Evolutionary conservation across 2,329 filamentous ascomycete species (phyloP), one percentile per base, ranked within the genome.

Genomic region (Cladophialophora psammophila): DNA sequence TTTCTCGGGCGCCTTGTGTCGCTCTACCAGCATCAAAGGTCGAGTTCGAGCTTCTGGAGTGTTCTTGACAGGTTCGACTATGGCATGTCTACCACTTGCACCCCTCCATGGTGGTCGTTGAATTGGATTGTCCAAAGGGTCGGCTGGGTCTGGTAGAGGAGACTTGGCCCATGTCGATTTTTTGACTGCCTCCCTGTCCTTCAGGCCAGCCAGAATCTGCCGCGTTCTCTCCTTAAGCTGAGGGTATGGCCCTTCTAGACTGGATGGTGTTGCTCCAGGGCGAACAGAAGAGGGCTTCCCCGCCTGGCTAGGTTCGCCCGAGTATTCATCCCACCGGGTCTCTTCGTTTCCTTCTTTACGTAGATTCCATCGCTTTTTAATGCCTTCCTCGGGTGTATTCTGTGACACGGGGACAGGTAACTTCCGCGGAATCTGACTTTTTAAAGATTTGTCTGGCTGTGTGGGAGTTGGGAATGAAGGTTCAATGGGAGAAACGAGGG

Each of bases 61-160:
- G 74, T 92, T 89, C 74, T 82, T 84, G 42, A 92, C 84, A 3
- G 90, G 88, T 53, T 85, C 84, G 38, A 91, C 85, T 64, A 92
- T 82, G 40, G 86, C 82, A 50, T 84, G 84, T 70, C 91, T 86
- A 34, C 91, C 91, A 75, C 88, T 92, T 42, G 88, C 87, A 18
- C 91, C 91, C 73, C 88, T 89, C 91, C 91, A 93, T 65, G 88
- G 81, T 61, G 82, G 79, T 52, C 78, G 78, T 53, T 74, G 65
- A 45, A 71, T 83, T 5, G 88, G 87, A 60, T 75, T 80, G 32
- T 84, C 81, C 61, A 81, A 78, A 68, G 72, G 76, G 80, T 73
- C 71, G 76, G 77, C 26, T 74, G 60, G 80, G 12, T 74, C 80
- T 69, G 74, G 78, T 71, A 65, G 66, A 34, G 71, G 57, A 20